Evolutionary conservation across 2,329 filamentous ascomycete genomes (phyloP).

Genomic region (Botrytis aclada): DNA sequence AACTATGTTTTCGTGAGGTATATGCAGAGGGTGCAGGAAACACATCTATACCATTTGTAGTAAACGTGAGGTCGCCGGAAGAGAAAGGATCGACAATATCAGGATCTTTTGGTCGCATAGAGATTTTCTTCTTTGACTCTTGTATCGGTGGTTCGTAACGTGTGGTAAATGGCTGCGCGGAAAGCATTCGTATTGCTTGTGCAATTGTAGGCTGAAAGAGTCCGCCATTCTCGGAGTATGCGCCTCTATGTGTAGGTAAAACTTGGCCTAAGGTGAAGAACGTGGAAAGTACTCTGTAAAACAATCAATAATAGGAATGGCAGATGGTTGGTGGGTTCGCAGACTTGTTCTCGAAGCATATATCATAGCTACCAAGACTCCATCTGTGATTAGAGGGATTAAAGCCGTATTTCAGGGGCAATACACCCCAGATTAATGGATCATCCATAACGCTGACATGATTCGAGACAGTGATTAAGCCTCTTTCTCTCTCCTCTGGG

Average conservation of each 20-base stretch:
- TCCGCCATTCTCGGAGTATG: constrained; percentile 72
- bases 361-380: constrained; percentile 89
- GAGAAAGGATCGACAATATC: constrained; percentile 54
- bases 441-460: constrained; percentile 90
- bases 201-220: constrained; percentile 86
- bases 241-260: constrained; percentile 78
- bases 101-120: constrained; percentile 24
- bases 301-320: constrained; percentile 3
- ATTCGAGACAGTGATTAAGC: constrained; percentile 86
- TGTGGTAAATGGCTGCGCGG: constrained; percentile 50
- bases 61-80: constrained; percentile 50
- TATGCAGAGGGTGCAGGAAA: constrained; percentile 73
- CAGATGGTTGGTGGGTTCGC: constrained; percentile 27
- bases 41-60: constrained; percentile 62
- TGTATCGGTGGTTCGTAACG: constrained; percentile 17
- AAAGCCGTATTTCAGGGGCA: constrained; percentile 72
- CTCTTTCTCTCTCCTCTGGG: constrained; percentile 63
- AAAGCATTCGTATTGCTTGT: constrained; percentile 81
- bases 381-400: constrained; percentile 76
- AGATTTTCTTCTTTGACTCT: constrained; percentile 10
- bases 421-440: constrained; percentile 86
- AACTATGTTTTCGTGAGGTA: constrained; percentile 66
- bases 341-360: constrained; percentile 87
- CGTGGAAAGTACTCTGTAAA: constrained; percentile 58
- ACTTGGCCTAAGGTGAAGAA: constrained; percentile 93